A percentile compares a stretch with the other conserved stretches of the same genome.
phyloP scores from a whole-genome alignment of 1,284 basidiomycete genomes.

The Ustilago loliicola region DNA sequence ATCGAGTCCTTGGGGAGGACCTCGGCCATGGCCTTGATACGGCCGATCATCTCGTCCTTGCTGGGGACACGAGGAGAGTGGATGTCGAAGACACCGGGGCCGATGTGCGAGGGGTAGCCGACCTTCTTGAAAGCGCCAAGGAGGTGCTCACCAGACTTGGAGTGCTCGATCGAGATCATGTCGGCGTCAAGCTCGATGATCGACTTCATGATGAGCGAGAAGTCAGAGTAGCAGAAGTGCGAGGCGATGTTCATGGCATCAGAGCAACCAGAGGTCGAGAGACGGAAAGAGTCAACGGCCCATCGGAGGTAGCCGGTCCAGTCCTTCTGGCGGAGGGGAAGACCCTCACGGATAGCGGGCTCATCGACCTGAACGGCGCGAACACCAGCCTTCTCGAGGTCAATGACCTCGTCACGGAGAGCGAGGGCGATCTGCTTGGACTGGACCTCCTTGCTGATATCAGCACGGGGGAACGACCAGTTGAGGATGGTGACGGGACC shows the following conservation, averaged over 20 bases:
- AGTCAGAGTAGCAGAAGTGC: slow-evolving; percentile 74
- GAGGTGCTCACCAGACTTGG: slow-evolving; percentile 77
- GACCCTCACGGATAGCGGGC: slow-evolving; percentile 98
- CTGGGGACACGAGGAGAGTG: slow-evolving; percentile 97
- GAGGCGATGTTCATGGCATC: slow-evolving; percentile 68
- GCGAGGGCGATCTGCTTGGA: slow-evolving; percentile 98
- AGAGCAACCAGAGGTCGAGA: slow-evolving; percentile 66
- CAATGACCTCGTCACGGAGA: slow-evolving; percentile 96
- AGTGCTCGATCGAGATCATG: slow-evolving; percentile 97
- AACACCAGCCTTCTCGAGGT: slow-evolving; percentile 97
- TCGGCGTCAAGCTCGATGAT: slow-evolving; percentile 98
- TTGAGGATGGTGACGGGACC: slow-evolving; percentile 87
- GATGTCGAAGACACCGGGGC: slow-evolving; percentile 93
- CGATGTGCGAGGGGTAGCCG: slow-evolving; percentile 97
- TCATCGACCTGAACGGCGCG: slow-evolving; percentile 99
- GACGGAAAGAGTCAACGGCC: slow-evolving; percentile 70
- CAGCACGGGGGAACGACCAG: slow-evolving; percentile 99
- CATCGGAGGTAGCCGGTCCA: slow-evolving; percentile 69
- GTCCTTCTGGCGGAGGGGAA: slow-evolving; percentile 67
- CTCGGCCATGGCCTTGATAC: slow-evolving; percentile 81
- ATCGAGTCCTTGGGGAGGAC: slow-evolving; percentile 66
- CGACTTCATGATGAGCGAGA: slow-evolving; percentile 97
- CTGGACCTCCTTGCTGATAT: slow-evolving; percentile 95
- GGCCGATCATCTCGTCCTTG: slow-evolving; percentile 90
- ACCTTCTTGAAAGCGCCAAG: slow-evolving; percentile 94